Percentiles rank a stretch among this genome's conserved stretches.
Evolutionary conservation across 305 asterid species (phyloP).

Genomic region (Plantago lanceolata): DNA sequence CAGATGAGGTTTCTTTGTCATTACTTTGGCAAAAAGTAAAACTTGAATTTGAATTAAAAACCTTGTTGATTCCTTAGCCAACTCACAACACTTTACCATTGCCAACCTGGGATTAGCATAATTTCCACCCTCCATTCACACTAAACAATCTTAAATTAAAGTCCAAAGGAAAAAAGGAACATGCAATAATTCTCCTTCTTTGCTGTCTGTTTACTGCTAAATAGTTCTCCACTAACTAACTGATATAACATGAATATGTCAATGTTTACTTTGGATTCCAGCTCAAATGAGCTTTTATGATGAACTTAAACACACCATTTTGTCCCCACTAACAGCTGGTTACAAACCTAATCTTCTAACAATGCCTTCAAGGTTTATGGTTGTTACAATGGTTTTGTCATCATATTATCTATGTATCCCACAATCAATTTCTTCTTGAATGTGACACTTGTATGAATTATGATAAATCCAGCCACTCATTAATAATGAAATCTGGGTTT

Average conservation of each 20-base stretch:
- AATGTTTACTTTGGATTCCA: conserved; percentile 48
- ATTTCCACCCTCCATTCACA: conserved; percentile 17
- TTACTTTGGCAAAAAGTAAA: conserved; percentile 16
- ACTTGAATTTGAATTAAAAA: conserved; percentile 9
- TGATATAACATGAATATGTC: conserved; percentile 18
- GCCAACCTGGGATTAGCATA: conserved; percentile 46
- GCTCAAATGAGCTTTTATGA: conserved; percentile 35
- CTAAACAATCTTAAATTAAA: conserved; percentile 17
- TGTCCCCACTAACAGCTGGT: conserved; percentile 88
- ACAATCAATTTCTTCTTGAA: conserved; percentile 29
- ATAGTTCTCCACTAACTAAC: conserved; percentile 4
- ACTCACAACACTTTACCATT: conserved; percentile 32
- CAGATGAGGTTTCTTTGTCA: conserved; percentile 15
- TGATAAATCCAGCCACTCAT: background rate
- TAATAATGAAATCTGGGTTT: background rate
- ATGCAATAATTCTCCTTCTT: conserved; percentile 8
- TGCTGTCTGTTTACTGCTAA: conserved; percentile 13
- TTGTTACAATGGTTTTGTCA: conserved; percentile 22
- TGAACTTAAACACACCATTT: conserved; percentile 30
- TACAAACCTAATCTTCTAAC: conserved; percentile 37
- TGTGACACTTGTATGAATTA: conserved; percentile 29
- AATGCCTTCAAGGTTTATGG: conserved; percentile 33
- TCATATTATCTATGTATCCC: no score
- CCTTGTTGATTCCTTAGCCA: conserved; percentile 33
- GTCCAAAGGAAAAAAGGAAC: conserved; percentile 11